phyloP scores from a whole-genome alignment of 2,329 filamentous ascomycete genomes.

The Scolecobasidium constrictum region DNA sequence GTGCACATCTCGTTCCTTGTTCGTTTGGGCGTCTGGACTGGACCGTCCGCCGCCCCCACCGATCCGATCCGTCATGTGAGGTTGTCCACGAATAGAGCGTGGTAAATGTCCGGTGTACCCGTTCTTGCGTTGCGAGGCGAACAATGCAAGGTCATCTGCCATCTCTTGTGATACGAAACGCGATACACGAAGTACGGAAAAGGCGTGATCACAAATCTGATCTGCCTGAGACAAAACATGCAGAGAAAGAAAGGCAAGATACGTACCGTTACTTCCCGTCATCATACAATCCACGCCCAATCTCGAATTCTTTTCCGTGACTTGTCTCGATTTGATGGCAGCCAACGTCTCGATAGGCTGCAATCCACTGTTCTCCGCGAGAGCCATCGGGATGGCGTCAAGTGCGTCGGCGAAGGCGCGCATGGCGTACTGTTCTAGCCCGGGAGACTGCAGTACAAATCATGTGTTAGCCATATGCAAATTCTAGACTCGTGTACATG shows the following conservation, averaged over 20 bases:
- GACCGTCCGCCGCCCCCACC: too few species aligned
- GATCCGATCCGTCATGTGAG: too few species aligned
- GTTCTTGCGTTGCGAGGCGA: too few species aligned
- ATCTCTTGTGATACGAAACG: too few species aligned
- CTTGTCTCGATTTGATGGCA: slow-evolving; percentile 90
- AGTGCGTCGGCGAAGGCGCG: slow-evolving; percentile 92
- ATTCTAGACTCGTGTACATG: background rate
- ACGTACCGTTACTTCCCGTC: slow-evolving; percentile 70
- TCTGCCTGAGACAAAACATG: too few species aligned
- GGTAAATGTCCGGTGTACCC: too few species aligned
- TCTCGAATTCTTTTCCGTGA: slow-evolving; percentile 69
- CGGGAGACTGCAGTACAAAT: slow-evolving; percentile 52
- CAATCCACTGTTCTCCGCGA: slow-evolving; percentile 93
- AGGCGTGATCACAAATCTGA: too few species aligned
- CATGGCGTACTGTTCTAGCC: slow-evolving; percentile 99
- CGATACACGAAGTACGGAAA: too few species aligned
- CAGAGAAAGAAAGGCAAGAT: slow-evolving; percentile 11
- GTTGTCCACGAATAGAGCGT: too few species aligned
- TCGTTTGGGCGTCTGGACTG: too few species aligned
- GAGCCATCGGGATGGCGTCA: slow-evolving; percentile 85
- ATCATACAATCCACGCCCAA: slow-evolving; percentile 98
- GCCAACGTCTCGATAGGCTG: slow-evolving; percentile 94
- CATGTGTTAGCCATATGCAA: background rate
- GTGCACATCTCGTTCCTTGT: too few species aligned
- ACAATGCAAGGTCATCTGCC: too few species aligned